phyloP scores from a whole-genome alignment of 2,329 filamentous ascomycete genomes.

The Sclerotinia spermophila region DNA sequence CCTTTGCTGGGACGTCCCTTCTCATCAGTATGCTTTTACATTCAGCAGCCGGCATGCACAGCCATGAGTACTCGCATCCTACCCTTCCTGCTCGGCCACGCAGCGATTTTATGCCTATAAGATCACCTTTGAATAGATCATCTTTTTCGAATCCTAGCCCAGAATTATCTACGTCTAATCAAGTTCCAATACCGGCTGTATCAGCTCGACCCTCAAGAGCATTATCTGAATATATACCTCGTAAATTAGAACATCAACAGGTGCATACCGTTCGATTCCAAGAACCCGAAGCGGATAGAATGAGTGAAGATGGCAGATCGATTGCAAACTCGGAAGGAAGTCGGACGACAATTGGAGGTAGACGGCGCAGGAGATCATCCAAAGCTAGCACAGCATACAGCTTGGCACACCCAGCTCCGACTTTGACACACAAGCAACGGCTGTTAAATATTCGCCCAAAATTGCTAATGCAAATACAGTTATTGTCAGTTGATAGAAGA shows the following conservation, averaged over 20 bases:
- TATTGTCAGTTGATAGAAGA: conserved; percentile 55
- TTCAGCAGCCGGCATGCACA: conserved; percentile 32
- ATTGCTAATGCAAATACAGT: conserved; percentile 68
- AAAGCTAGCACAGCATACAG: conserved; percentile 61
- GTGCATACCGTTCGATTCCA: conserved; percentile 31
- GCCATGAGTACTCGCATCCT: conserved; percentile 32
- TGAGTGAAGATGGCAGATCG: conserved; percentile 36
- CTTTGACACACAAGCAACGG: conserved; percentile 54
- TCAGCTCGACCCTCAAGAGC: conserved; percentile 25
- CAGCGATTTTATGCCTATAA: conserved; percentile 24
- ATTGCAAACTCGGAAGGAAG: conserved; percentile 35
- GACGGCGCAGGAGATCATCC: conserved; percentile 44
- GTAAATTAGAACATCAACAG: conserved; percentile 24
- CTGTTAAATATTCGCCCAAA: conserved; percentile 61
- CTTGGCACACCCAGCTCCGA: conserved; percentile 64
- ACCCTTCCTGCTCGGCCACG: conserved; percentile 17
- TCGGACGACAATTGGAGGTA: conserved; percentile 26
- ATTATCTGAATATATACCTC: conserved; percentile 30
- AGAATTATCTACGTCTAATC: conserved; percentile 29
- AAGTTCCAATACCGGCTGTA: conserved; percentile 25
- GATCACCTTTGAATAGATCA: conserved; percentile 33
- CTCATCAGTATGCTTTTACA: conserved; percentile 35
- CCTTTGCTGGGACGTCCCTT: conserved; percentile 19
- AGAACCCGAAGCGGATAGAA: conserved; percentile 32
- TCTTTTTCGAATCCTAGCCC: conserved; percentile 33